phyloP scores from a whole-genome alignment of 495 filamentous ascomycete genomes.

The Annulohypoxylon stygium region DNA sequence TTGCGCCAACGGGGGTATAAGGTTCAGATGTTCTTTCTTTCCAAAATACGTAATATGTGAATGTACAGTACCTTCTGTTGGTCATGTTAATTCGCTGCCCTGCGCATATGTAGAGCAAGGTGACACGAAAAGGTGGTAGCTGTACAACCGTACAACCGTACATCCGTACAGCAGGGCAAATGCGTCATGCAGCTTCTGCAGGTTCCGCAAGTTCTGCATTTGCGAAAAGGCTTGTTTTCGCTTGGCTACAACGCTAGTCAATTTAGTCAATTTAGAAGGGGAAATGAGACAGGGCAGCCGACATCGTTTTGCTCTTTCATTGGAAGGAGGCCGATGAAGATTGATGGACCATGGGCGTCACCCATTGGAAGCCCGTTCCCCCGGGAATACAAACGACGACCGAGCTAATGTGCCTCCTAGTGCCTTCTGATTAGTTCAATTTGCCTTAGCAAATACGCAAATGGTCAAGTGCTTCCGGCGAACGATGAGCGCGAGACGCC shows the following conservation, averaged over 20 bases:
- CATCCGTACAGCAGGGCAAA: slow-evolving; percentile 19
- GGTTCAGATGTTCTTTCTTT: slow-evolving; percentile 11
- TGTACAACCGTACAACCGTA: not conserved
- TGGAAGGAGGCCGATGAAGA: slow-evolving; percentile 21
- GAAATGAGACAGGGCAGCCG: slow-evolving; percentile 7
- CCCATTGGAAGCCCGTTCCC: slow-evolving; percentile 27
- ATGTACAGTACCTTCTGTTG: slow-evolving; percentile 24
- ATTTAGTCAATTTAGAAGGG: not conserved
- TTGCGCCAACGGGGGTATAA: slow-evolving; percentile 19
- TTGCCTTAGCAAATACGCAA: not conserved
- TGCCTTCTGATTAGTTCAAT: not conserved
- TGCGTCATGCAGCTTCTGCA: slow-evolving; percentile 43
- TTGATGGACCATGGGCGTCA: slow-evolving; percentile 4
- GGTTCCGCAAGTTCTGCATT: slow-evolving; percentile 32
- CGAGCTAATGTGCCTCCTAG: not conserved
- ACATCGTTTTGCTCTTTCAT: slow-evolving; percentile 14
- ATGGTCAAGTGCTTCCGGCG: slow-evolving; percentile 15
- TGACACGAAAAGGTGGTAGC: not conserved
- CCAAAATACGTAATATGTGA: slow-evolving; percentile 20
- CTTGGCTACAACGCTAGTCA: slow-evolving; percentile 41
- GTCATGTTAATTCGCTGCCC: not conserved
- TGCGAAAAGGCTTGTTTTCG: slow-evolving; percentile 43
- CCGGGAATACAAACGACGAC: slow-evolving; percentile 36
- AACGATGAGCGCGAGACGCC: slow-evolving; percentile 33
- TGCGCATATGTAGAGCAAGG: slow-evolving; percentile 1